phyloP scores from a whole-genome alignment of 331 rosid genomes.

The Malus hybrid region DNA sequence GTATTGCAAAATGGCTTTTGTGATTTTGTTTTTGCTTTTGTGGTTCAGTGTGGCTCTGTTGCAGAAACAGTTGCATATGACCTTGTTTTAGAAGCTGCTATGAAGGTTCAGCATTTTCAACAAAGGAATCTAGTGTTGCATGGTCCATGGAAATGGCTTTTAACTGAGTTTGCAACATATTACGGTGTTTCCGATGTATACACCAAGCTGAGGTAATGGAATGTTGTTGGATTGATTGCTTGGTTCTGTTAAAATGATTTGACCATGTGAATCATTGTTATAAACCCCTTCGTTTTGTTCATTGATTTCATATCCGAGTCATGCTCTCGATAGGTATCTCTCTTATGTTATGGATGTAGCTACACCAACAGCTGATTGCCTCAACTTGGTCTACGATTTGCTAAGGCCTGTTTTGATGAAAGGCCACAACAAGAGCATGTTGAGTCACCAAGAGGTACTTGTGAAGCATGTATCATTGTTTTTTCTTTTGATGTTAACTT shows the following conservation, averaged over 20 bases:
- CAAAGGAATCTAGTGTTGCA: constrained; percentile 70
- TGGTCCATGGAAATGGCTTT: constrained; percentile 97
- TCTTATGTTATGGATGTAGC: constrained; percentile 97
- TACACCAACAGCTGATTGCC: constrained; percentile 97
- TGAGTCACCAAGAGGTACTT: constrained; percentile 96
- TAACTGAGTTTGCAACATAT: constrained; percentile 80
- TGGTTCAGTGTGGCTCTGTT: constrained; percentile 78
- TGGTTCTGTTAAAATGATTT: constrained; percentile 9
- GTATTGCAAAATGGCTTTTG: background rate
- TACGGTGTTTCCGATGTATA: constrained; percentile 91
- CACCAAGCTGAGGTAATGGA: constrained; percentile 73
- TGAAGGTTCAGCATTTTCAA: constrained; percentile 85
- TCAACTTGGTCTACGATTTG: constrained; percentile 59
- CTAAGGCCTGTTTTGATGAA: constrained; percentile 76
- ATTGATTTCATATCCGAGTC: background rate
- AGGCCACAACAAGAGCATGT: constrained; percentile 63
- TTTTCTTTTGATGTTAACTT: constrained; percentile 1
- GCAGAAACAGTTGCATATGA: constrained; percentile 98
- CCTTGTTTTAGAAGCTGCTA: constrained; percentile 78
- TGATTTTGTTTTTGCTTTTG: background rate
- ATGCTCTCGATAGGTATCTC: constrained; percentile 52
- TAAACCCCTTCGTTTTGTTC: background rate
- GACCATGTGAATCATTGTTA: background rate
- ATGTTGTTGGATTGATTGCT: constrained; percentile 1
- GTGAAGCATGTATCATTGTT: background rate